A percentile compares a stretch with the other conserved stretches of the same genome.
These are phyloP conservation scores for Dinochytrium kinnereticum DNA, from an alignment of 371 early-diverging fungal species.

Conservation along the genomic window DNA sequence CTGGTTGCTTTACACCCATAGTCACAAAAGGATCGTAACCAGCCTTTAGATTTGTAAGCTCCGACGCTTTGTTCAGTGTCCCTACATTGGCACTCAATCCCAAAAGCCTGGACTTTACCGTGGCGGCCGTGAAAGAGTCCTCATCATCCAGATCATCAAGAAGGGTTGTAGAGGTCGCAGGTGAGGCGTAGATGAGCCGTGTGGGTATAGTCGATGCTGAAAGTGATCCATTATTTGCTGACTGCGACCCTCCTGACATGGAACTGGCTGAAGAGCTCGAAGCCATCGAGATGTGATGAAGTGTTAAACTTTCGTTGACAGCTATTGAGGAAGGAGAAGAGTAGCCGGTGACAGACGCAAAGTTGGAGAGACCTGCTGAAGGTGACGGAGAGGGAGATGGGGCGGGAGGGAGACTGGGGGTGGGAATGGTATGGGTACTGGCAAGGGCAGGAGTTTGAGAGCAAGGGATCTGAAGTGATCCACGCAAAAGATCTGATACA, in stretches of 20 bases:
- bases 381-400: background rate
- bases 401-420: background rate
- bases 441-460: background rate
- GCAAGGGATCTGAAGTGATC: background rate
- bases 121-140: background rate
- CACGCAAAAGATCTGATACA: background rate
- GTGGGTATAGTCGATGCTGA: background rate
- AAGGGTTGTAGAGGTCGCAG: slow-evolving; percentile 28
- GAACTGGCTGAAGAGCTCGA: background rate
- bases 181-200: slow-evolving; percentile 12
- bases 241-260: background rate
- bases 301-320: background rate
- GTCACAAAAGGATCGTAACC: background rate
- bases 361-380: background rate
- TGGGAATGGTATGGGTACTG: background rate
- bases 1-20: too few species aligned
- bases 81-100: background rate
- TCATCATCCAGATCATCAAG: slow-evolving; percentile 36
- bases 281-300: too few species aligned
- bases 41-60: background rate
- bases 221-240: background rate
- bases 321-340: background rate
- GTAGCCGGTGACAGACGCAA: too few species aligned
- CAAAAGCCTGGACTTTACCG: background rate
- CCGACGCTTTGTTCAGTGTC: background rate